Evolutionary conservation across 2,329 filamentous ascomycete genomes (phyloP), one percentile per base, ranked within the genome.

Genomic region (Colletotrichum limetticola): DNA sequence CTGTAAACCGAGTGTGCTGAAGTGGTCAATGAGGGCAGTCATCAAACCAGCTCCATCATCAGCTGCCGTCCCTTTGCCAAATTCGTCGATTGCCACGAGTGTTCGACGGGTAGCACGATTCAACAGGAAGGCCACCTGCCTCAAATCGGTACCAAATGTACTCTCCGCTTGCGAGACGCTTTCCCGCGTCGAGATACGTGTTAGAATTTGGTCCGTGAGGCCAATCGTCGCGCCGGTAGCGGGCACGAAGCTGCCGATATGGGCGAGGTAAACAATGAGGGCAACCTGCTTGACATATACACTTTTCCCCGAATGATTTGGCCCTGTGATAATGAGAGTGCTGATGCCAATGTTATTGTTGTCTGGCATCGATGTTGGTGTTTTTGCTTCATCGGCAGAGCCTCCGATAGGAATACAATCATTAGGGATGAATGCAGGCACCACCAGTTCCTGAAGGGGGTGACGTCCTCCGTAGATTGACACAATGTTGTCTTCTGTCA

Each of bases 271-370:
- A 16, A 97, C 92, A 71, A 98, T 97, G 62, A 98, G 85, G 5
- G 95, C 97, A 37, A 94, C 90, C 80, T 99, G 96, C 81, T 97
- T 99, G 79, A 98, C 88, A 81, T 98, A 98, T 0, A 98, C 91
- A 77, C 95, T 98, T 82, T 99, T 99, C 0, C 97, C 97, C 0
- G 97, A 98, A 80, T 97, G 97, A 77, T 99, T 99, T 5, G 97
- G 95, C 0, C 97, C 97, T 0, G 97, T 98, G 77, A 99, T 82
- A 6, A 98, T 85, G 14, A 98, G 80, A 83, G 95, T 92, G 75
- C 89, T 94, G 14, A 49, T 49, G 14, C 69, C 66, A 24, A 74
- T 76, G 14, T 52, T 42, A 9, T n/a, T 8, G 19, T 16, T 28
- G 19, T 22, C 22, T 19, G 5, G 19, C 5, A 37, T 3, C 78